Evolutionary conservation across 2,329 filamentous ascomycete species (phyloP).

Genomic region (Stemphylium beticola): DNA sequence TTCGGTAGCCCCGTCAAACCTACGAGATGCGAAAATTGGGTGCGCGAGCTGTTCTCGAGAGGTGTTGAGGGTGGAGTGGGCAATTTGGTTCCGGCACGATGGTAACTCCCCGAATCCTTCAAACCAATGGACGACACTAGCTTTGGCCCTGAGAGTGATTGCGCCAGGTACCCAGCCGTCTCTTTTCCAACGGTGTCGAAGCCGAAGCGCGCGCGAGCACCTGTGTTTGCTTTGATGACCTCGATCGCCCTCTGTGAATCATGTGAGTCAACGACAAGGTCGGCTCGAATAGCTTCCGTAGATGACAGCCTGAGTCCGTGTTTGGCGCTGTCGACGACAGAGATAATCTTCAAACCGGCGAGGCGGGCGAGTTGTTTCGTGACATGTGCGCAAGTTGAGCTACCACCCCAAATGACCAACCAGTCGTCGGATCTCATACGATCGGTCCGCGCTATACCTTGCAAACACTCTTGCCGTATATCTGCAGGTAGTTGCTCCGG

Average conservation of each 20-base stretch:
- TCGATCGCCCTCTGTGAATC: constrained; percentile 69
- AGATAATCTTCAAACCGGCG: constrained; percentile 68
- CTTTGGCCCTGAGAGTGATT: constrained; percentile 52
- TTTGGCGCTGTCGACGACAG: constrained; percentile 70
- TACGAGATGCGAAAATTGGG: constrained; percentile 61
- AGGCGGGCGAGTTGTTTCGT: constrained; percentile 72
- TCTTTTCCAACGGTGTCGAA: constrained; percentile 72
- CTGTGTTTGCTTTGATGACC: constrained; percentile 66
- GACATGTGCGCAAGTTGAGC: constrained; percentile 72
- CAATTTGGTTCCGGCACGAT: constrained; percentile 16
- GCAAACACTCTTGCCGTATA: constrained; percentile 67
- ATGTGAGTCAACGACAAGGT: constrained; percentile 72
- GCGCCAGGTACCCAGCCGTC: constrained; percentile 64
- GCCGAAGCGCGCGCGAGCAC: constrained; percentile 66
- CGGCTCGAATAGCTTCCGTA: constrained; percentile 57
- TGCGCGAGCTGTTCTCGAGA: constrained; percentile 33
- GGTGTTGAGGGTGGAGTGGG: constrained; percentile 41
- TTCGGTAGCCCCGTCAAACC: constrained; percentile 73
- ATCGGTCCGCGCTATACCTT: constrained; percentile 59
- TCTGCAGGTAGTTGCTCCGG: constrained; percentile 63
- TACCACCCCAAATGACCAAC: constrained; percentile 76
- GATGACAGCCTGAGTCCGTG: constrained; percentile 59
- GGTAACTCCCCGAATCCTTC: constrained; percentile 9
- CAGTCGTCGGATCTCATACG: constrained; percentile 68
- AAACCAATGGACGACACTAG: too few relatives aligned